Percentiles rank a stretch among this genome's conserved stretches.
phyloP scores from a whole-genome alignment of 2,329 filamentous ascomycete species.

The Colletotrichum spinosum region DNA sequence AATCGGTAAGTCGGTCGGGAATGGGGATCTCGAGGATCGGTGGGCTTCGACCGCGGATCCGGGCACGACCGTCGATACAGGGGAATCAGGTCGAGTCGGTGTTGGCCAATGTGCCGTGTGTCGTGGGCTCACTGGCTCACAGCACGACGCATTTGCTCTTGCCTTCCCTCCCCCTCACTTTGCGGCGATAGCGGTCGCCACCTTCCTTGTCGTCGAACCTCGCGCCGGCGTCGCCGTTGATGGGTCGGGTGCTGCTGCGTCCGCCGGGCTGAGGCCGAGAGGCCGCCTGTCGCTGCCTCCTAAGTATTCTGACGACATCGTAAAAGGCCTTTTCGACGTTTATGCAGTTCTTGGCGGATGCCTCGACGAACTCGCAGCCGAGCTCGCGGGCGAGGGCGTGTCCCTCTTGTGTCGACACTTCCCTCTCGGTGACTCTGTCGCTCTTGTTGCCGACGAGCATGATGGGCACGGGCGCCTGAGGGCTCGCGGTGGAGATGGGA shows the following conservation, averaged over 20 bases:
- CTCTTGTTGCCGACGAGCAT: conserved; percentile 89
- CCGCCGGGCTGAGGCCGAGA: conserved; percentile 48
- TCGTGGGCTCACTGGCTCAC: conserved; percentile 22
- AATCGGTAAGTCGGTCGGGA: conserved; percentile 17
- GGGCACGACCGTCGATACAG: conserved; percentile 27
- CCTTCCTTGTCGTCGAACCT: conserved; percentile 37
- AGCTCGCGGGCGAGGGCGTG: conserved; percentile 91
- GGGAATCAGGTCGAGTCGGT: conserved; percentile 8
- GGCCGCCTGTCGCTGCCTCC: conserved; percentile 79
- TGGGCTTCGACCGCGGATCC: conserved; percentile 24
- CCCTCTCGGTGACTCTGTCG: conserved; percentile 93
- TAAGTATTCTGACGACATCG: conserved; percentile 92
- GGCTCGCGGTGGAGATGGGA: conserved; percentile 70
- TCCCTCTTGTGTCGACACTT: conserved; percentile 96
- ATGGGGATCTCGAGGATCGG: conserved; percentile 26
- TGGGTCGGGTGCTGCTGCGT: conserved; percentile 34
- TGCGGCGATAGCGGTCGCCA: conserved; percentile 35
- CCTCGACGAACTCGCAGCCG: conserved; percentile 96
- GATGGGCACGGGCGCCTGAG: conserved; percentile 82
- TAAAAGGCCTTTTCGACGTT: conserved; percentile 99
- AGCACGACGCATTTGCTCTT: conserved; percentile 39
- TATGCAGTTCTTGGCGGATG: conserved; percentile 97
- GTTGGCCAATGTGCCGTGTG: not conserved
- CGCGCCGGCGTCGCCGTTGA: conserved; percentile 33
- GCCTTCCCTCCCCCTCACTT: conserved; percentile 36